Evolutionary conservation across 805 yeast species (phyloP).

Genomic region (Saturnispora silvae): DNA sequence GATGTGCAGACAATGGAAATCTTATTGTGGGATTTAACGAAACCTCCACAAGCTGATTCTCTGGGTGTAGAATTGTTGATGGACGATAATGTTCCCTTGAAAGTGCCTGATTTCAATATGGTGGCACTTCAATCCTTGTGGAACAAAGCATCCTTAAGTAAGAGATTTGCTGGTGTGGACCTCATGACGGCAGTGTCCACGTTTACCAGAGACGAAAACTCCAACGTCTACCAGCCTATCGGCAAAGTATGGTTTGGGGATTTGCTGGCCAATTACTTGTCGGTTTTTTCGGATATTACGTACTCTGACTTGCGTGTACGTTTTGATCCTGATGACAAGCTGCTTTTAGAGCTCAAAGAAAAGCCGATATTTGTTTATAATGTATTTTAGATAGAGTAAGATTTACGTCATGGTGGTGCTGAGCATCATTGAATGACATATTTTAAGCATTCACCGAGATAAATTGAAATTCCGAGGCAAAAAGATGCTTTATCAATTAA

Average conservation of each 20-base stretch:
- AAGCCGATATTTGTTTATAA: constrained; percentile 20
- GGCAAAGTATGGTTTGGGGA: constrained; percentile 12
- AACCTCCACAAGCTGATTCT: neutral
- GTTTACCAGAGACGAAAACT: neutral
- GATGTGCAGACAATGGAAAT: neutral
- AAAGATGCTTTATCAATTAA: neutral
- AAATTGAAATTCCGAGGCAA: constrained; percentile 1
- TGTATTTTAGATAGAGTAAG: neutral
- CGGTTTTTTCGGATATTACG: constrained; percentile 14
- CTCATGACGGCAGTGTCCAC: constrained; percentile 2
- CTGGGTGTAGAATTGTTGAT: constrained; percentile 12
- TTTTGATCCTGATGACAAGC: constrained; percentile 18
- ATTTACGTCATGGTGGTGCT: too few species aligned
- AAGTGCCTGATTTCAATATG: constrained; percentile 20
- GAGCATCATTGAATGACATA: too few species aligned
- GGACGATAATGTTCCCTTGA: constrained; percentile 17
- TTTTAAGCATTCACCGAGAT: too few species aligned
- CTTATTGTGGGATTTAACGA: constrained; percentile 1
- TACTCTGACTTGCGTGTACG: constrained; percentile 14
- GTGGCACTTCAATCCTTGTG: constrained; percentile 19
- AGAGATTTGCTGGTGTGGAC: constrained; percentile 4
- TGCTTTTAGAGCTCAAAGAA: constrained; percentile 15
- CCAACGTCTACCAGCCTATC: constrained; percentile 1
- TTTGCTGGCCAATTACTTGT: constrained; percentile 16
- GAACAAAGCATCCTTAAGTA: constrained; percentile 6